Base-by-base conservation (phyloP, 2,329 filamentous ascomycete species). In the Colletotrichum sp. region DNA sequence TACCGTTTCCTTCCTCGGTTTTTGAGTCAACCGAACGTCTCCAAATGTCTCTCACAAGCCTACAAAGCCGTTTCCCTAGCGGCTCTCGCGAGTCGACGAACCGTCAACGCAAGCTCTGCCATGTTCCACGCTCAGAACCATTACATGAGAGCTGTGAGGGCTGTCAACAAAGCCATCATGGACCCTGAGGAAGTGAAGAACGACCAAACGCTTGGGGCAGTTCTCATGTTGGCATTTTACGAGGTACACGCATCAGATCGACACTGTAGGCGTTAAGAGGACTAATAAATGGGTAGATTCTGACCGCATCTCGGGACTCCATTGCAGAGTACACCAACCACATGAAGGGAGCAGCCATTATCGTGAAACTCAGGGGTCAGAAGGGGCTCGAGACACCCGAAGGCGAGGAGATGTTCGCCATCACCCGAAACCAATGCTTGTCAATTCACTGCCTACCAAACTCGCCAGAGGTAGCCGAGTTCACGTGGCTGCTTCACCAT, bases 271-370 rank as follows among this genome's bases (percentile, higher is more conserved):
- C 7, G 5, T 21, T 3, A 2, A 7, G 6, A 13, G 13, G n/a
- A 69, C 55, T 75, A 55, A 76, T 15, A 6, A 7, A 5, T 15
- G 3, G 7, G 1, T 24, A 77, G 76, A 73, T 76, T 5, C 29
- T 78, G 61, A 73, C 73, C 11, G 72, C 75, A 8, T 75, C 75
- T 33, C 72, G 71, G 16, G 57, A 74, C 27, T 74, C 76, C 18
- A 76, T 78, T 15, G 62, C 65, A 2, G 76, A 76, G 38, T 78
- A 78, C 24, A 72, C 73, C 11, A 76, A 76, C 43, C 76, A 78
- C 62, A 76, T 78, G 70, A 78, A 78, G 43, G 76, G 76, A 33
- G 76, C 76, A 15, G 76, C 76, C 38, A 75, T 77, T 31, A 75
- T 78, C 3, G 75, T 78, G 21, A 75, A 76, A 61, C 73, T 78